A percentile compares a stretch with the other conserved stretches of the same genome.
These are phyloP conservation scores for Pezicula carpinea DNA, from an alignment of 2,329 filamentous ascomycete genomes.

Conservation along the genomic window DNA sequence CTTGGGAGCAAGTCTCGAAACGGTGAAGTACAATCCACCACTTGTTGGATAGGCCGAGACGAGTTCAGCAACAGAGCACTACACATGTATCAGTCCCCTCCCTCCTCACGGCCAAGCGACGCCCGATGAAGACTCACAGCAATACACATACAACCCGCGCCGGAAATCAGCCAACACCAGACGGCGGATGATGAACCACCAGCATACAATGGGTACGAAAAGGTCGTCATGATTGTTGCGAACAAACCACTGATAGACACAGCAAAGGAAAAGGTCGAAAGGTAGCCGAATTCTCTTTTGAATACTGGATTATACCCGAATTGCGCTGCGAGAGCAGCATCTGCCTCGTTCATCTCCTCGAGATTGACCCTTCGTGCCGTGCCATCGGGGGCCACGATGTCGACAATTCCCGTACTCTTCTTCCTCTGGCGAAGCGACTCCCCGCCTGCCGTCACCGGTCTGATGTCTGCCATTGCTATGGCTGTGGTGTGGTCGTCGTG, in stretches of 20 bases:
- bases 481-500: background rate
- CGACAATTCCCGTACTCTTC: slow-evolving; percentile 15
- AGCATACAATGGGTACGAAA: slow-evolving; percentile 46
- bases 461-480: background rate
- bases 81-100: background rate
- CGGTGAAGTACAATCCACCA: slow-evolving; percentile 49
- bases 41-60: slow-evolving; percentile 55
- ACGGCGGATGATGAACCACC: slow-evolving; percentile 49
- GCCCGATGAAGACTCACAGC: slow-evolving; percentile 24
- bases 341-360: slow-evolving; percentile 21
- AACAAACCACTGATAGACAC: slow-evolving; percentile 53
- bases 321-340: slow-evolving; percentile 27
- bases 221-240: slow-evolving; percentile 51
- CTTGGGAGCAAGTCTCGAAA: slow-evolving; percentile 46
- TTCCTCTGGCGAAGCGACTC: slow-evolving; percentile 11
- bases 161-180: slow-evolving; percentile 56
- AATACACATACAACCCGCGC: slow-evolving; percentile 52
- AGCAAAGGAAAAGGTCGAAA: slow-evolving; percentile 57
- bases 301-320: slow-evolving; percentile 42
- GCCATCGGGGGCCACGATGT: slow-evolving; percentile 16
- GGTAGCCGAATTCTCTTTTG: slow-evolving; percentile 53
- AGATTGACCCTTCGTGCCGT: slow-evolving; percentile 13
- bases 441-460: background rate
- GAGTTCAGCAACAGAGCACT: slow-evolving; percentile 48
- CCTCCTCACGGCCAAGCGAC: background rate